phyloP scores from a whole-genome alignment of 495 filamentous ascomycete species.

The Chlorociboria aeruginascens region DNA sequence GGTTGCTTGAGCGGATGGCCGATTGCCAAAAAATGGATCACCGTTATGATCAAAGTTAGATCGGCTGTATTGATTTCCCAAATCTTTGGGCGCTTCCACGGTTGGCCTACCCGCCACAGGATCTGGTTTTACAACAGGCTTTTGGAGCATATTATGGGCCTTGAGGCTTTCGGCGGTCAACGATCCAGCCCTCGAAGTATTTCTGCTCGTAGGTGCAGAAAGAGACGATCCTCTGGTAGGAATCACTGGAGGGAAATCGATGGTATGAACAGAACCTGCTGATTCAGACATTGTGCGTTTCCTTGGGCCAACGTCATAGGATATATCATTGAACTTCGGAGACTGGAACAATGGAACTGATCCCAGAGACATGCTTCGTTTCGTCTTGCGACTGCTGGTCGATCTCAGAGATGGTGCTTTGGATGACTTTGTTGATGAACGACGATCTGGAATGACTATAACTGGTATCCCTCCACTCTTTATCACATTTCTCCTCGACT shows the following conservation, averaged over 20 bases:
- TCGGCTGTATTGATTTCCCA: neutral
- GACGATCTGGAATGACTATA: constrained; percentile 58
- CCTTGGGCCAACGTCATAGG: constrained; percentile 9
- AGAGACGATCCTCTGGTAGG: constrained; percentile 52
- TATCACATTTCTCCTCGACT: constrained; percentile 41
- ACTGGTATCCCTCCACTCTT: constrained; percentile 50
- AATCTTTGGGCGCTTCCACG: constrained; percentile 9
- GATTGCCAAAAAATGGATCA: constrained; percentile 42
- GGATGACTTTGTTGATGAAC: constrained; percentile 47
- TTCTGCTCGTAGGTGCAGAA: constrained; percentile 58
- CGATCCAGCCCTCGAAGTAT: constrained; percentile 46
- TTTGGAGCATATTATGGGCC: constrained; percentile 37
- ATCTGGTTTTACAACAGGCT: neutral
- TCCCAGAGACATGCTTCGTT: constrained; percentile 33
- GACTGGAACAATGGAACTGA: constrained; percentile 35
- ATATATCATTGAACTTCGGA: constrained; percentile 28
- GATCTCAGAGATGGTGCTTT: constrained; percentile 37
- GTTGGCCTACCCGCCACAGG: constrained; percentile 1
- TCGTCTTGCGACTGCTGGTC: constrained; percentile 37
- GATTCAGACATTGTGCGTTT: constrained; percentile 17
- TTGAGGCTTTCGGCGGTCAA: constrained; percentile 55
- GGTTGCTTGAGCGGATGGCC: constrained; percentile 38
- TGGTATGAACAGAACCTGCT: constrained; percentile 27
- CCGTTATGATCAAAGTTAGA: constrained; percentile 34
- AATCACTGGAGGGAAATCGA: constrained; percentile 48